Percentiles rank a stretch among this genome's conserved stretches.
phyloP scores from a whole-genome alignment of 768 basidiomycete species.

The Tephrocybe sp. region DNA sequence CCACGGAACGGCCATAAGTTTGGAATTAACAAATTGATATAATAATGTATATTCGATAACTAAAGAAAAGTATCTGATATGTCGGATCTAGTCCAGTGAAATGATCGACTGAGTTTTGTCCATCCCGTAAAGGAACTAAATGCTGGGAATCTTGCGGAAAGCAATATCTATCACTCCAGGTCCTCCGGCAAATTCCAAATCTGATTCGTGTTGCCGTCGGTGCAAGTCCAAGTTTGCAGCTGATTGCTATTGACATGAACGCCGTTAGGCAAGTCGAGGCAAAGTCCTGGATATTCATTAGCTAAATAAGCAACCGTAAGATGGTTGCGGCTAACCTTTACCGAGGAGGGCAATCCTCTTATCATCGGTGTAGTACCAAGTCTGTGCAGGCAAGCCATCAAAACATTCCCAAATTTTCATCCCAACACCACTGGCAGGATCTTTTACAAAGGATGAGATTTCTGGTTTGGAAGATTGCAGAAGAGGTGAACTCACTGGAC shows the following conservation, averaged over 20 bases:
- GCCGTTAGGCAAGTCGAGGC: conserved; percentile 32
- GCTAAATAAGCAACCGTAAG: background rate
- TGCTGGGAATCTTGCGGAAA: background rate
- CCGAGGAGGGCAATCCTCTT: conserved; percentile 24
- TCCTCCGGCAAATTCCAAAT: conserved; percentile 22
- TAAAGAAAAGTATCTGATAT: too few species aligned
- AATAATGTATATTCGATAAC: too few species aligned
- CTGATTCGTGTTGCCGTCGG: conserved; percentile 28
- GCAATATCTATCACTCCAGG: background rate
- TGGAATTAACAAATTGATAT: too few species aligned
- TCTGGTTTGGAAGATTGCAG: too few species aligned
- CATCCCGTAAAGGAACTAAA: background rate
- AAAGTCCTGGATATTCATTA: conserved; percentile 16
- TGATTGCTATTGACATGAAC: conserved; percentile 24
- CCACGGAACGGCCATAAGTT: too few species aligned
- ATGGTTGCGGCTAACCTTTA: conserved; percentile 16
- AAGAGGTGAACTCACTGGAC: conserved; percentile 22
- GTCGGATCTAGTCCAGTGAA: too few species aligned
- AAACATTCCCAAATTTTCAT: conserved; percentile 39
- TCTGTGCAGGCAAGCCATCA: conserved; percentile 31
- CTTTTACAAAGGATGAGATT: conserved; percentile 5
- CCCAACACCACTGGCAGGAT: conserved; percentile 27
- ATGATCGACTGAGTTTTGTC: background rate
- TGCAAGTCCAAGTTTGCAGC: conserved; percentile 29
- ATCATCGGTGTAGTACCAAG: conserved; percentile 32